These are phyloP conservation scores for Dictyostelium brefeldianum DNA, from an alignment of 78 protist species.

Conservation along the genomic window DNA sequence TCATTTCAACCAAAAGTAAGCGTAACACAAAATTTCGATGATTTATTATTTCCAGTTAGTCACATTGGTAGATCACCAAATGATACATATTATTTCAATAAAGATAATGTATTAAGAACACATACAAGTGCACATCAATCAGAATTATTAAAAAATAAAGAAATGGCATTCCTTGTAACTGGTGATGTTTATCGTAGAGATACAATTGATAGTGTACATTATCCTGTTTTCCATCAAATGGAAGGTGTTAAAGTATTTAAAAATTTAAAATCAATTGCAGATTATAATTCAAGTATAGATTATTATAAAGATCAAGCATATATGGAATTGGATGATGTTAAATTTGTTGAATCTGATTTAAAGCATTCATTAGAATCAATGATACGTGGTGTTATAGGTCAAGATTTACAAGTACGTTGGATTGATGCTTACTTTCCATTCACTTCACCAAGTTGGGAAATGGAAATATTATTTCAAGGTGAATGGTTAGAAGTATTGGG, in stretches of 20 bases:
- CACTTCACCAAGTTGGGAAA: constrained; percentile 93
- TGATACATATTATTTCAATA: constrained; percentile 88
- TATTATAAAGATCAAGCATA: neutral
- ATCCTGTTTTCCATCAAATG: constrained; percentile 94
- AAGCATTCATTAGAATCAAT: constrained; percentile 66
- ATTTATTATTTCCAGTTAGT: constrained; percentile 82
- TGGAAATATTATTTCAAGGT: constrained; percentile 90
- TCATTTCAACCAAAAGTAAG: constrained; percentile 50
- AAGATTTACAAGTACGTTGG: constrained; percentile 85
- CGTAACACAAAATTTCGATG: constrained; percentile 79
- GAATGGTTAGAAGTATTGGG: constrained; percentile 95
- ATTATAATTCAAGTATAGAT: constrained; percentile 3
- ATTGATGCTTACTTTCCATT: constrained; percentile 95
- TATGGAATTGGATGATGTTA: neutral
- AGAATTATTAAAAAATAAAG: constrained; percentile 36
- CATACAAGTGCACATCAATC: constrained; percentile 93
- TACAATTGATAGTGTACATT: constrained; percentile 92
- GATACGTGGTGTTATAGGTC: constrained; percentile 60
- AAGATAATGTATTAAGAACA: constrained; percentile 63
- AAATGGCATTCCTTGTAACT: constrained; percentile 85
- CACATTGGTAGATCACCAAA: constrained; percentile 86
- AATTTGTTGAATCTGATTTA: constrained; percentile 49
- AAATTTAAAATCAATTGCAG: neutral
- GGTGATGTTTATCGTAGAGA: constrained; percentile 95
- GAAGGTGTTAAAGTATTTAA: constrained; percentile 85